Percentiles rank a stretch among this genome's conserved stretches.
Conservation (phyloP, 257 asterid genomes). For the Nemophila menziesii region DNA sequence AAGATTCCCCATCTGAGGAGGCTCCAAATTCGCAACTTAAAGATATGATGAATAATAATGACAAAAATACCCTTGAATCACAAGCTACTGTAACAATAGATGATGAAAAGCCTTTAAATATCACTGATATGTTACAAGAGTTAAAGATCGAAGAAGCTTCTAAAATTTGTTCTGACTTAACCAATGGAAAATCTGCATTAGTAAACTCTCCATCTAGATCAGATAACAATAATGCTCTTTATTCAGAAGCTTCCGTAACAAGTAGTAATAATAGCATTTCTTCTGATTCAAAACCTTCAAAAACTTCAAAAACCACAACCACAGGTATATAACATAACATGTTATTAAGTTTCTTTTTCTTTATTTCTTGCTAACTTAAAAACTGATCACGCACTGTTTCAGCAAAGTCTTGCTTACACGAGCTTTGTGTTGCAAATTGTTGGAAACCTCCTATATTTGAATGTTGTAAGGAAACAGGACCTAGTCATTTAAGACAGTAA, state of each 20-base stretch:
- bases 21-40: conserved; percentile 19
- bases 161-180: not conserved
- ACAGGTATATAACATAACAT: conserved; percentile 29
- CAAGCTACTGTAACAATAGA: not conserved
- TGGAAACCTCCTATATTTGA: conserved; percentile 82
- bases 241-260: not conserved
- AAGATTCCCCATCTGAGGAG: conserved; percentile 11
- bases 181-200: not conserved
- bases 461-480: conserved; percentile 61
- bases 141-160: no score
- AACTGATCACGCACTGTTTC: conserved; percentile 22
- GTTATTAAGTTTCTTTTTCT: conserved; percentile 1
- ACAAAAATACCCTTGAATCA: conserved; percentile 5
- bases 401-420: conserved; percentile 59
- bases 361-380: conserved; percentile 28
- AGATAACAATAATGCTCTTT: not conserved
- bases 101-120: no score
- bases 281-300: conserved; percentile 18
- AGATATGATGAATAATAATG: conserved; percentile 14
- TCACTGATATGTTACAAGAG: no score
- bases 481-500: conserved; percentile 74
- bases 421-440: conserved; percentile 66
- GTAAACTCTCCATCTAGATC: not conserved
- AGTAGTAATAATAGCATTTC: not conserved
- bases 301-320: no score